These are phyloP conservation scores for Hyaloperonospora brassicae DNA, from an alignment of 352 stramenopile genomes.

Conservation along the genomic window DNA sequence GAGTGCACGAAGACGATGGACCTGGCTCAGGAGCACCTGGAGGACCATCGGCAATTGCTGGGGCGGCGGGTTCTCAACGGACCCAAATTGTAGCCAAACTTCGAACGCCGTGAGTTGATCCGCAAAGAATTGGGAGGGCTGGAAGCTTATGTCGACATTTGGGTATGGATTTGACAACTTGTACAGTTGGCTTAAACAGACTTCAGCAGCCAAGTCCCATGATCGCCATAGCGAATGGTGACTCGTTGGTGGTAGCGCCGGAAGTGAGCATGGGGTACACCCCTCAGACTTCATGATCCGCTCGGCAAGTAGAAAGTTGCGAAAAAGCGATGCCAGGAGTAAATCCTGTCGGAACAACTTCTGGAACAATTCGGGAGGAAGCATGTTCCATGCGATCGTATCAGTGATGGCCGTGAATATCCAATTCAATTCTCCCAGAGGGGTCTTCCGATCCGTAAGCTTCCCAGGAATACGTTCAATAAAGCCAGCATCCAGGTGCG, in stretches of 20 bases:
- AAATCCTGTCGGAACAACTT: conserved; percentile 99
- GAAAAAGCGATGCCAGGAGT: conserved; percentile 96
- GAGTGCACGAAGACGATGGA: conserved; percentile 94
- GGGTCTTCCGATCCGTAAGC: conserved; percentile 89
- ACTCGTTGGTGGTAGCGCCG: conserved; percentile 89
- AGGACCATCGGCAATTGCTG: conserved; percentile 98
- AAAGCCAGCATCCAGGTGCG: conserved; percentile 72
- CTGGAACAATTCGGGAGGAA: conserved; percentile 95
- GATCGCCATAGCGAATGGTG: conserved; percentile 97
- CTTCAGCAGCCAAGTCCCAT: conserved; percentile 98
- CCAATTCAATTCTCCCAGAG: conserved; percentile 98
- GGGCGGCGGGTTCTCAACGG: conserved; percentile 82
- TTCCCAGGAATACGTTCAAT: conserved; percentile 89
- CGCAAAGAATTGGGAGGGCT: conserved; percentile 94
- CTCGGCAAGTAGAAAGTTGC: conserved; percentile 97
- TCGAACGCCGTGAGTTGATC: conserved; percentile 98
- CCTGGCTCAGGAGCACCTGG: conserved; percentile 93
- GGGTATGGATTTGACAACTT: conserved; percentile 66
- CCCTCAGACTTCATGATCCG: conserved; percentile 91
- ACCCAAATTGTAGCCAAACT: conserved; percentile 96
- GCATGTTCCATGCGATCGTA: conserved; percentile 99
- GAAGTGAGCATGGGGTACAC: conserved; percentile 87
- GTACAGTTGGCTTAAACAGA: conserved; percentile 93
- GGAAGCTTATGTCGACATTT: conserved; percentile 59
- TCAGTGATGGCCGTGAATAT: conserved; percentile 99